These are phyloP conservation scores for Auriscalpium vulgare DNA, from an alignment of 768 basidiomycete genomes.

Conservation along the genomic window DNA sequence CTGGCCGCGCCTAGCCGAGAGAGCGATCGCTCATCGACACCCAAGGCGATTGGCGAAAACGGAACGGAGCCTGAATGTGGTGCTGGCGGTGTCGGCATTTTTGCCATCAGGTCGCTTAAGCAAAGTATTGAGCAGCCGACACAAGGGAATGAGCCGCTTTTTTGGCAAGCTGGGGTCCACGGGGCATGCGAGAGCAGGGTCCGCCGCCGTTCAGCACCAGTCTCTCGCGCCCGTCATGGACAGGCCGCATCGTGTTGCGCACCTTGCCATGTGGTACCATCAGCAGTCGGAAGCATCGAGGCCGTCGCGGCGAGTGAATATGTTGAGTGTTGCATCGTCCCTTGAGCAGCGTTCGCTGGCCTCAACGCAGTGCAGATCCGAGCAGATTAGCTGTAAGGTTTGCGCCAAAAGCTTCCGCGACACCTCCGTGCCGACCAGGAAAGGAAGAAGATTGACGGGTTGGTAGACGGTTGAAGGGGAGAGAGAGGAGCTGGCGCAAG, in stretches of 20 bases:
- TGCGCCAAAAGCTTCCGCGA: not conserved
- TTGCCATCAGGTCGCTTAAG: not conserved
- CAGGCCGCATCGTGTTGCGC: too few relatives aligned
- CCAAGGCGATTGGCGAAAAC: not conserved
- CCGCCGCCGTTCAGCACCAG: too few relatives aligned
- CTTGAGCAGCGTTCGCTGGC: not conserved
- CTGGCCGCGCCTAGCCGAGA: not conserved
- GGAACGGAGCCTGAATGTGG: not conserved
- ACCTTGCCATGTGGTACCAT: not conserved
- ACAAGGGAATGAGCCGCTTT: not conserved
- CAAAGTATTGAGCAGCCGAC: not conserved
- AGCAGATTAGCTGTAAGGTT: not conserved
- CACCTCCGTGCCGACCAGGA: not conserved
- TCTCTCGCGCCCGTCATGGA: too few relatives aligned
- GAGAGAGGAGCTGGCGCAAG: not conserved
- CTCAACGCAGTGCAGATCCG: not conserved
- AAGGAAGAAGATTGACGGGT: too few relatives aligned
- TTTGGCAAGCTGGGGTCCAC: too few relatives aligned
- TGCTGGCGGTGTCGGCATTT: not conserved
- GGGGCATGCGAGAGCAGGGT: too few relatives aligned
- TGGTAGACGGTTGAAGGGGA: not conserved
- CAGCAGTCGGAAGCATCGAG: not conserved
- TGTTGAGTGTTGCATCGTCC: not conserved
- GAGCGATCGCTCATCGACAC: not conserved
- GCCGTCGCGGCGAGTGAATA: not conserved